Base-by-base conservation (phyloP, 768 basidiomycete genomes). In the Phlebiopsis gigantea region DNA sequence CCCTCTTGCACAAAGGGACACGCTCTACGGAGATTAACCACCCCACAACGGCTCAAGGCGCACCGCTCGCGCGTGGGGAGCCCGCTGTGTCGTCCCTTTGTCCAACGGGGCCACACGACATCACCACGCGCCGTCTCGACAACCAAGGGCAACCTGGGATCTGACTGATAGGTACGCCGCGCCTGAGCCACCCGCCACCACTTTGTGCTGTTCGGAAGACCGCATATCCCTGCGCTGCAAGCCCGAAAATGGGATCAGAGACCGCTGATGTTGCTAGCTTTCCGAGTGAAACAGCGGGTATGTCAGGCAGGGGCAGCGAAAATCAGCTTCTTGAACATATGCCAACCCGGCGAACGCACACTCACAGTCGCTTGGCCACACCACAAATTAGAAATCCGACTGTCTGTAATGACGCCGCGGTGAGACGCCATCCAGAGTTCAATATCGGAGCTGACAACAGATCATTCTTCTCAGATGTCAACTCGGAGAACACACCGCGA, bases 11-110 rank as follows among this genome's bases (percentile, higher is more conserved):
- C 49, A 57, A 52, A 43, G 49, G 5, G 30, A 15, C 26, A 39
- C 56, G 49, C 45, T 57, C 49, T 30, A 26, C 50, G 50, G 50
- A 51, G 31, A 51, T 51, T 29, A 51, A 41, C 15, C n/a, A 34
- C 22, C 19, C 24, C 22, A 48, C 6, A 39, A 48, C 12, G 46
- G 24, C n/a, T 48, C 8, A 41, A 39, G 25, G 50, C 50, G 30
- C 50, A 51, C 50, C 50, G 21, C 30, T 6, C 19, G 24, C 50
- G 34, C 50, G 50, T 51, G 50, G 50, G 5, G n/a, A 5, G 24
- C 30, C 29, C 22, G n/a, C n/a, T 7, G 28, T 29, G 47, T 51
- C 50, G 50, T 31, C 30, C 44, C 50, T 51, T 51, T 51, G 50
- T 51, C 47, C 47, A 29, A 5, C 8, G 14, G 14, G 7, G 14